Evolutionary conservation across 139 green algal genomes (phyloP).

Genomic region (Mychonastes homosphaera): DNA sequence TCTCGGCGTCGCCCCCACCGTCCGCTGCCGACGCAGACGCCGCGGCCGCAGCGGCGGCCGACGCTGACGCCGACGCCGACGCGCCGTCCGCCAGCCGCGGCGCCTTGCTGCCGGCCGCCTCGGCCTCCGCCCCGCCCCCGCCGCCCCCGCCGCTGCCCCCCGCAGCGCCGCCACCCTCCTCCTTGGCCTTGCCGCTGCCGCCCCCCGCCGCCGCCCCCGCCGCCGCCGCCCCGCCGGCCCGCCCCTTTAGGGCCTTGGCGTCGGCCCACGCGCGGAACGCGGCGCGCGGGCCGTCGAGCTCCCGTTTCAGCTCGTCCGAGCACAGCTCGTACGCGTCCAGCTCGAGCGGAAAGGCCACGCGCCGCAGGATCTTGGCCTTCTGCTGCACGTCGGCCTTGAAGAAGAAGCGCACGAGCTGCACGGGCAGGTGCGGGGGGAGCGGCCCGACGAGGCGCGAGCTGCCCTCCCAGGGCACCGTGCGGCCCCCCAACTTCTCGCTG

Average conservation of each 20-base stretch:
- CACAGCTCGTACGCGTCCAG: constrained; percentile 95
- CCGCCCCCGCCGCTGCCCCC: constrained; percentile 5
- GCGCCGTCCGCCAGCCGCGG: too few species aligned
- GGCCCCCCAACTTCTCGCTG: constrained; percentile 3
- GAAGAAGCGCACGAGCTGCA: constrained; percentile 95
- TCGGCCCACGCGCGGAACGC: constrained; percentile 31
- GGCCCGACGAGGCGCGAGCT: constrained; percentile 37
- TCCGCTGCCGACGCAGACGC: constrained; percentile 5
- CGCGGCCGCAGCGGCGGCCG: not conserved
- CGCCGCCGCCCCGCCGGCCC: constrained; percentile 4
- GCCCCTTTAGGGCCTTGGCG: constrained; percentile 14
- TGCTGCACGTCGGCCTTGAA: constrained; percentile 79
- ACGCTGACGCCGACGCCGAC: too few species aligned
- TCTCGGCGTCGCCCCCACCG: constrained; percentile 36
- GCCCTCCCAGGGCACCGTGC: constrained; percentile 63
- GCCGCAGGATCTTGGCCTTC: constrained; percentile 96
- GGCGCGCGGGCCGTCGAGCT: constrained; percentile 62
- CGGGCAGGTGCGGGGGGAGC: constrained; percentile 79
- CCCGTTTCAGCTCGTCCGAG: constrained; percentile 59
- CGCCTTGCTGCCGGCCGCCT: constrained; percentile 27
- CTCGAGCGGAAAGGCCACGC: constrained; percentile 77
- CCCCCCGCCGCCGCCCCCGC: not conserved
- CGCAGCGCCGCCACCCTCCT: too few species aligned
- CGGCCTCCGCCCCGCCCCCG: constrained; percentile 44
- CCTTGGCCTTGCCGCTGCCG: too few species aligned